phyloP scores from a whole-genome alignment of 2,329 filamentous ascomycete genomes.

The Hymenoscyphus infarciens region DNA sequence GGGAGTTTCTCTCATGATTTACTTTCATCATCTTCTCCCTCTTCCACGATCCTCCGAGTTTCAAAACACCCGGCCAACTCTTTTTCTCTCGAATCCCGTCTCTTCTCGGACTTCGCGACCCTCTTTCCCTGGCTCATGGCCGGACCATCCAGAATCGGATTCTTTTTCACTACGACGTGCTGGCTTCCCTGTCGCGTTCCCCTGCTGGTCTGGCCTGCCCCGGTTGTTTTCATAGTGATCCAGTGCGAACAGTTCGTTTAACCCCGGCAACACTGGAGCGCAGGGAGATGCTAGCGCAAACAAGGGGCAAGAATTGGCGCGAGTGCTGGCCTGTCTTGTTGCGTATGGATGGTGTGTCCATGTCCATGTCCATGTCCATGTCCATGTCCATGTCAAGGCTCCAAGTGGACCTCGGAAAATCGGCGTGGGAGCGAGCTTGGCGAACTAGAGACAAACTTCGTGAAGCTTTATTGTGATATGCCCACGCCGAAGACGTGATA shows the following conservation, averaged over 20 bases:
- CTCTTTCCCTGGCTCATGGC: background rate
- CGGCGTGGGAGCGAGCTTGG: slow-evolving; percentile 14
- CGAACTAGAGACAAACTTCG: slow-evolving; percentile 11
- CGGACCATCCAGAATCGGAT: background rate
- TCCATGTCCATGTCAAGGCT: background rate
- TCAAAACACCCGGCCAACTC: slow-evolving; percentile 3
- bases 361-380: no score
- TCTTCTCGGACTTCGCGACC: slow-evolving; percentile 1
- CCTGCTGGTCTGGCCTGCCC: slow-evolving; percentile 1
- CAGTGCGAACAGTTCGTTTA: slow-evolving; percentile 15
- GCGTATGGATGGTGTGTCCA: background rate
- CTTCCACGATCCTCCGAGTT: slow-evolving; percentile 4
- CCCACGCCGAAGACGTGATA: slow-evolving; percentile 2
- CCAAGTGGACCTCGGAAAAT: slow-evolving; percentile 6
- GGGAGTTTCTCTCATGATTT: background rate
- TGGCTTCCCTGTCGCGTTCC: background rate
- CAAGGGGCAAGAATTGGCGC: slow-evolving; percentile 22
- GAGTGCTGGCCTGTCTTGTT: slow-evolving; percentile 19
- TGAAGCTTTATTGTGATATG: slow-evolving; percentile 9
- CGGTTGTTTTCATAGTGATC: slow-evolving; percentile 1
- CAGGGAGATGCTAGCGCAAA: slow-evolving; percentile 11
- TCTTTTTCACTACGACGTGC: slow-evolving; percentile 1
- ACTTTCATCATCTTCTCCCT: background rate
- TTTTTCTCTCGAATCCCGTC: background rate
- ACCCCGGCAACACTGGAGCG: slow-evolving; percentile 7